These are phyloP conservation scores for Paramyrothecium sp. DNA, from an alignment of 2,329 filamentous ascomycete species.

Conservation along the genomic window DNA sequence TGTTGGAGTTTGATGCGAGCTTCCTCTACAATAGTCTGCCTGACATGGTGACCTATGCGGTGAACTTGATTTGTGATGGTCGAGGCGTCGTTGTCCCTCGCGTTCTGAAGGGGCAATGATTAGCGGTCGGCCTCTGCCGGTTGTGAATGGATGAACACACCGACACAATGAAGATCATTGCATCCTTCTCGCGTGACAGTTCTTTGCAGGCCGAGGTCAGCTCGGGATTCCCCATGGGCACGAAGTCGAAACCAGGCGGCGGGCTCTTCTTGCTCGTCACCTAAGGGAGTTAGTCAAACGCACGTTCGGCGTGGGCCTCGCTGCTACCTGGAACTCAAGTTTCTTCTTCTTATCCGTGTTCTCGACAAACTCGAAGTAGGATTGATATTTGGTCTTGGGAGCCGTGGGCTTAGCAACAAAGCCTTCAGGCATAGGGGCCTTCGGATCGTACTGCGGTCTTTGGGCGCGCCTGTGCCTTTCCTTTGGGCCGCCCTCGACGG, in stretches of 20 bases:
- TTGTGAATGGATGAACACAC: slow-evolving; percentile 32
- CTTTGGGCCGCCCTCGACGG: slow-evolving; percentile 29
- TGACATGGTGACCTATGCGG: slow-evolving; percentile 60
- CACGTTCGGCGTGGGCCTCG: slow-evolving; percentile 11
- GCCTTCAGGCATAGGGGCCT: slow-evolving; percentile 28
- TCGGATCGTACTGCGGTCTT: slow-evolving; percentile 29
- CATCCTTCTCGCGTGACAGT: slow-evolving; percentile 58
- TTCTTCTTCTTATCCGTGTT: slow-evolving; percentile 65
- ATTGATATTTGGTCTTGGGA: slow-evolving; percentile 55
- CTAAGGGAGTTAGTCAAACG: slow-evolving; percentile 36
- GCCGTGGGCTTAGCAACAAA: slow-evolving; percentile 36
- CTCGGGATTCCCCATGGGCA: slow-evolving; percentile 61
- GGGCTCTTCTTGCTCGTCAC: slow-evolving; percentile 50
- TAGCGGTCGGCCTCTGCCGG: neutral
- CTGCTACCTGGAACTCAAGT: slow-evolving; percentile 58
- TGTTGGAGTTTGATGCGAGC: slow-evolving; percentile 35
- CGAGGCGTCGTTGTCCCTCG: slow-evolving; percentile 20
- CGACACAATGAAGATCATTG: slow-evolving; percentile 66
- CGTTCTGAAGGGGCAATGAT: slow-evolving; percentile 17
- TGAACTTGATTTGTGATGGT: slow-evolving; percentile 51
- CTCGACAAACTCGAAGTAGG: slow-evolving; percentile 63
- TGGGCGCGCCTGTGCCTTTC: slow-evolving; percentile 31
- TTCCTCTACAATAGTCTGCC: slow-evolving; percentile 57
- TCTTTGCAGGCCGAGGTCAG: slow-evolving; percentile 64
- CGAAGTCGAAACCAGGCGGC: slow-evolving; percentile 61